Base-by-base conservation (phyloP, 371 early-diverging fungal species). In the Conidiobolus incongruus region DNA sequence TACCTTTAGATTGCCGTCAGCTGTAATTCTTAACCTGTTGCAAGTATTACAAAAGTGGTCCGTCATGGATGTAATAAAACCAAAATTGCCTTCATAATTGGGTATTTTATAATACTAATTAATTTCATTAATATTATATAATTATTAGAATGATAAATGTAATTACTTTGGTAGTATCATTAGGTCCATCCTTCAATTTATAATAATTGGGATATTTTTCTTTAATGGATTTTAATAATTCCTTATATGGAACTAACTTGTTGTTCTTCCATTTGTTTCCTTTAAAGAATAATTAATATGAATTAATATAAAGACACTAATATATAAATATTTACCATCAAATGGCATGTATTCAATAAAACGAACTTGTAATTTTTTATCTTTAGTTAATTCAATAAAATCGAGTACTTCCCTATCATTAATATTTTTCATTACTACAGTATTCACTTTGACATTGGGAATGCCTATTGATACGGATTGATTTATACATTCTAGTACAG, bases 321-420 rank as follows among this genome's bases (percentile, higher is more conserved):
- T 32, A 17, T 24, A 6, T 7, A 11, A 23, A 16, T 7, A 22
- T 56, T 48, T 61, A 76, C 82, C 90, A 55, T 81, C 91, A 63
- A 93, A 93, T 0, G 94, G 94, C 91, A 90, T 93, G 51, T 88
- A 91, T 57, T 93, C 94, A 49, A 93, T 93, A 56, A 93, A 93
- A 19, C 94, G 67, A 0, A 93, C 73, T 39, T 75, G 75, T 4
- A 91, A 48, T 2, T 71, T 66, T 15, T 63, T 61, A 38, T 80
- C 67, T 35, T 72, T 65, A 11, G 90, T 88, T 55, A 81, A 66
- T 28, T 74, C 75, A 2, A 83, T 79, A 63, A 93, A 88, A 38
- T 74, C 65, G 13, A 72, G 49, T 0, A 87, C 71, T 48, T 93
- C 89, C 44, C 62, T 58, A 40, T 90, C 84, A 52, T 93, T 93